phyloP scores from a whole-genome alignment of 108 stramenopile genomes.

The Mayamaea pseudoterrestris region DNA sequence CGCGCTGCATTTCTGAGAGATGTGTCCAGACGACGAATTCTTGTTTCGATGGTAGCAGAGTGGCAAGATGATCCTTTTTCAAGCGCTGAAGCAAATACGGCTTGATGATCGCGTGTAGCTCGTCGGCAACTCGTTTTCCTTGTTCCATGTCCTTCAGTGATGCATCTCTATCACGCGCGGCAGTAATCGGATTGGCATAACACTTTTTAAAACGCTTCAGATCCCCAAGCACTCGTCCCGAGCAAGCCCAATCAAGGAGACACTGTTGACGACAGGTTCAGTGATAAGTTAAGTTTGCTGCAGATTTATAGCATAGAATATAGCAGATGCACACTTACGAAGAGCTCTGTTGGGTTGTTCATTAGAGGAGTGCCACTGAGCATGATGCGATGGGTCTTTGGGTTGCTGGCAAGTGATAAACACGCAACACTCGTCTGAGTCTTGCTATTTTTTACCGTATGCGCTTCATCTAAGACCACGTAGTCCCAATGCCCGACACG shows the following conservation, averaged over 20 bases:
- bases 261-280: too few relatives aligned
- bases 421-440: conserved; percentile 56
- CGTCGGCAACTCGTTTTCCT: conserved; percentile 50
- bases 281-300: conserved; percentile 26
- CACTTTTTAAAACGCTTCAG: conserved; percentile 35
- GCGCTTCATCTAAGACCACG: conserved; percentile 93
- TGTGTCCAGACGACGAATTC: conserved; percentile 90
- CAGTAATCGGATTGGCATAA: conserved; percentile 66
- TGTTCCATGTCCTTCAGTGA: conserved; percentile 35
- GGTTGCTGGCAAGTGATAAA: conserved; percentile 29
- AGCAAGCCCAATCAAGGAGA: conserved; percentile 87
- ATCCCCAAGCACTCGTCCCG: conserved; percentile 49
- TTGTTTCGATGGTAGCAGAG: conserved; percentile 77
- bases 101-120: conserved; percentile 56
- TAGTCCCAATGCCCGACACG: conserved; percentile 78
- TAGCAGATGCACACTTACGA: too few relatives aligned
- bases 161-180: conserved; percentile 62
- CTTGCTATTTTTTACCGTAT: conserved; percentile 84
- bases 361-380: conserved; percentile 94
- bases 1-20: conserved; percentile 68
- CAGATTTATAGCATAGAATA: conserved; percentile 12
- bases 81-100: conserved; percentile 85
- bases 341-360: too few relatives aligned
- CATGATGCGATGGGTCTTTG: conserved; percentile 56
- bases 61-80: conserved; percentile 73